Evolutionary conservation across 1,284 basidiomycete genomes (phyloP), one percentile per base, ranked within the genome.

Genomic region (Cystobasidium sp.): DNA sequence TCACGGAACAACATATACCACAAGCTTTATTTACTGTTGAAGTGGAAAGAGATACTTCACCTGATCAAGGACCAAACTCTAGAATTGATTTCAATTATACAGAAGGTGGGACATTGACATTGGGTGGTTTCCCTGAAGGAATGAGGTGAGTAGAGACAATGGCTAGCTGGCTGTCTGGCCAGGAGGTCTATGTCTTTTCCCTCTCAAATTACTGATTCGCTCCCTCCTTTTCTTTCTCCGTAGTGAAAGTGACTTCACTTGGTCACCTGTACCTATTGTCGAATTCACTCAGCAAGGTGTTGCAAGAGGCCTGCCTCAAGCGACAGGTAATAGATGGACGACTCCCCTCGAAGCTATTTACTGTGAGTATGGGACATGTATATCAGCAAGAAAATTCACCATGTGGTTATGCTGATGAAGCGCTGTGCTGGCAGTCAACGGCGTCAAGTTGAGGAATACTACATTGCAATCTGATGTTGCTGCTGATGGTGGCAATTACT

Each of bases 301-400:
- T 5, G 59, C 58, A 20, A 41, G 59, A 20, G 69, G 69, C 18
- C 46, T 71, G 16, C 69, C 69, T n/a, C 9, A 20, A 7, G 24
- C 69, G 1, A 71, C 69, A 20, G 69, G 69, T 0, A 71, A 71
- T 41, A 63, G 69, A 55, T 71, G 69, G 69, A 71, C 69, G 10
- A 71, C 69, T 0, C 69, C 69, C 1, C 22, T 71, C 6, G 59
- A 71, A 64, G 69, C 69, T n/a, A 71, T 71, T 20, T 71, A 71
- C 24, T 71, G 68, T 69, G 31, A 47, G 68, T 47, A 8, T n/a
- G n/a, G n/a, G n/a, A n/a, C n/a, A n/a, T n/a, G n/a, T n/a, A n/a
- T n/a, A n/a, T n/a, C n/a, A n/a, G n/a, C n/a, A n/a, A n/a, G n/a
- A n/a, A n/a, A n/a, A n/a, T n/a, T n/a, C n/a, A n/a, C n/a, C n/a